phyloP scores from a whole-genome alignment of 208 protist genomes.

The Paratrypanosoma confusum region DNA sequence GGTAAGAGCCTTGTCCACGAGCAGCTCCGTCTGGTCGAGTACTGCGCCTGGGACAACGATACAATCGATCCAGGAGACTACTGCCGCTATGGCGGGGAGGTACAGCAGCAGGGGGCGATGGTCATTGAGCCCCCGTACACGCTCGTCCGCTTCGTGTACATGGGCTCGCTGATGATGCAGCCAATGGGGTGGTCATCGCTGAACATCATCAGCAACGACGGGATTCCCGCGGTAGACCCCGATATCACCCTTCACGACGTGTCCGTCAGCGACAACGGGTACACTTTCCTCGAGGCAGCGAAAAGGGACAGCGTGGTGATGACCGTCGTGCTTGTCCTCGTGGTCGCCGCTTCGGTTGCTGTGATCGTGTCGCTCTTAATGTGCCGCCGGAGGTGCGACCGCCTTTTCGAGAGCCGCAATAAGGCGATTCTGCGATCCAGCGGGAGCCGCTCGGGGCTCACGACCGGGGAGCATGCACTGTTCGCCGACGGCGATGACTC shows the following conservation, averaged over 20 bases:
- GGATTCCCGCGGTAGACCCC: too few relatives aligned
- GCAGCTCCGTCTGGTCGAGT: conserved; percentile 11
- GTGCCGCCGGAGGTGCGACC: conserved; percentile 1
- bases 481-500: too few relatives aligned
- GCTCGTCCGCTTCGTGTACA: conserved; percentile 6
- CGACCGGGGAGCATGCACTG: too few relatives aligned
- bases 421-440: conserved; percentile 2
- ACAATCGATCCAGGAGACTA: conserved; percentile 2
- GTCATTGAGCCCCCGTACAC: neutral
- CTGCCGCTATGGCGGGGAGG: conserved; percentile 3
- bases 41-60: conserved; percentile 4
- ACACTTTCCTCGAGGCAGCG: neutral
- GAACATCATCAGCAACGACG: too few relatives aligned
- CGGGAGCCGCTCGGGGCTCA: too few relatives aligned
- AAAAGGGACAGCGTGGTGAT: neutral
- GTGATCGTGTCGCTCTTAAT: conserved; percentile 3
- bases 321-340: neutral
- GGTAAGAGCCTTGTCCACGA: neutral
- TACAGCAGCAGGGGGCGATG: too few relatives aligned
- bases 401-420: neutral
- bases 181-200: too few relatives aligned
- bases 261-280: too few relatives aligned
- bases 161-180: too few relatives aligned
- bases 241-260: too few relatives aligned
- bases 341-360: conserved; percentile 1